Evolutionary conservation across 1,284 basidiomycete genomes (phyloP), one percentile per base, ranked within the genome.

Genomic region (Boletus sp.): DNA sequence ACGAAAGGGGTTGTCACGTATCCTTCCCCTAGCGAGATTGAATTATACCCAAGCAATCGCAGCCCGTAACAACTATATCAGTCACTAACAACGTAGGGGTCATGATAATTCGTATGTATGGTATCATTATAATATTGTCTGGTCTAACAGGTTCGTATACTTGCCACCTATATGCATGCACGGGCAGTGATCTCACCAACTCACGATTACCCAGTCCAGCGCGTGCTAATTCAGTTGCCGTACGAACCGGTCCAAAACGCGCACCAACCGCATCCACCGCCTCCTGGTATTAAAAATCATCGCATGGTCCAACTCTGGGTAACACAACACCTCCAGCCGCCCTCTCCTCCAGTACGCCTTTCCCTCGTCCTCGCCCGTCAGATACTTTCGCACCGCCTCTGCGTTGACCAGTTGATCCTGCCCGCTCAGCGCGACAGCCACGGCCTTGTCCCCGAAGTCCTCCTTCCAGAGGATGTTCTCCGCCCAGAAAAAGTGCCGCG

Each of bases 401-500:
- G 77, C 62, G 39, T 80, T 72, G 4, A 84, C 74, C 35, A 84
- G 75, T 61, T 83, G 81, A 56, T 85, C 82, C 39, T 63, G 58
- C 8, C 74, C 81, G 22, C 74, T 72, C 27, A 85, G 59, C 23
- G 74, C 68, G 3, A 84, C 72, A 3, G 70, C 67, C 2, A 76
- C 44, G 8, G 46, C 44, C 46, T 44, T 53, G 7, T 57, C 69
- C 3, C 42, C 57, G 4, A 84, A 51, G 41, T 84, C 82, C 39
- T 81, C 80, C 54, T 69, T 74, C 75, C 80, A 85, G 14, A 84
- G 54, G 5, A 80, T 67, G 34, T 75, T 80, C 57, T 84, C 76
- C 19, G 71, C 61, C 82, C 82, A 84, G 59, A 83, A 84, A 59
- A 85, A 84, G 44, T 80, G 72, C 2, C 82, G 67, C 8, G 72